These are phyloP conservation scores for Cladosporium colombiae DNA, from an alignment of 2,329 filamentous ascomycete genomes.

Conservation along the genomic window DNA sequence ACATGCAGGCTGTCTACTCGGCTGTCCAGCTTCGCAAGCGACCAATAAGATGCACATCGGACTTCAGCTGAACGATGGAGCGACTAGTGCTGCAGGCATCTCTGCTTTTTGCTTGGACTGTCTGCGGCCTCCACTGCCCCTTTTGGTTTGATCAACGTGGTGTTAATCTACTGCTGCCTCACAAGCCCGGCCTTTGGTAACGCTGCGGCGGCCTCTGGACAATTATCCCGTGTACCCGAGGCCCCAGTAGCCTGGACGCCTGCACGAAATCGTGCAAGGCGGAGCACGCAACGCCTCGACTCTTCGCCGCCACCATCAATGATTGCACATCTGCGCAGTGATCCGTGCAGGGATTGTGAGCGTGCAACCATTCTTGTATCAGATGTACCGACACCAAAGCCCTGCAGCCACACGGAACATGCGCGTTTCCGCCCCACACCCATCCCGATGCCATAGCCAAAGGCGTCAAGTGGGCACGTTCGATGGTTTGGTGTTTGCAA, in stretches of 20 bases:
- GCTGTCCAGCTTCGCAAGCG: not conserved
- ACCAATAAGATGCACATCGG: not conserved
- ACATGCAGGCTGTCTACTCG: not conserved
- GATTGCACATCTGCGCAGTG: not conserved
- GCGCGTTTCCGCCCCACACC: slow-evolving; percentile 11
- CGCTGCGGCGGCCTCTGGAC: not conserved
- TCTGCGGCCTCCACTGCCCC: not conserved
- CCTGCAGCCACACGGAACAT: not conserved
- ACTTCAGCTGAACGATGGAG: not conserved
- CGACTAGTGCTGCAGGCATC: not conserved
- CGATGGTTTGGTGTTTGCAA: not conserved
- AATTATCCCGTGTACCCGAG: not conserved
- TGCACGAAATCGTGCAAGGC: not conserved
- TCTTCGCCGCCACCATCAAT: slow-evolving; percentile 9
- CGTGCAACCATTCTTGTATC: not conserved
- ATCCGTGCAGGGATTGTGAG: not conserved
- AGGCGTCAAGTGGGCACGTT: not conserved
- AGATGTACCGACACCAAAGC: not conserved
- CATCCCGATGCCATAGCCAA: not conserved
- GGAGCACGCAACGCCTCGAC: slow-evolving; percentile 12
- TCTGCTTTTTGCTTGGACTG: not conserved
- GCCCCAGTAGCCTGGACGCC: slow-evolving; percentile 4
- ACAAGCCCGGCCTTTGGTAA: slow-evolving; percentile 4
- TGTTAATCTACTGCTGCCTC: slow-evolving; percentile 4
- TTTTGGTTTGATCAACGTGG: not conserved